Conservation (phyloP, 306 rosid genomes). For the Acacia acuminata region DNA sequence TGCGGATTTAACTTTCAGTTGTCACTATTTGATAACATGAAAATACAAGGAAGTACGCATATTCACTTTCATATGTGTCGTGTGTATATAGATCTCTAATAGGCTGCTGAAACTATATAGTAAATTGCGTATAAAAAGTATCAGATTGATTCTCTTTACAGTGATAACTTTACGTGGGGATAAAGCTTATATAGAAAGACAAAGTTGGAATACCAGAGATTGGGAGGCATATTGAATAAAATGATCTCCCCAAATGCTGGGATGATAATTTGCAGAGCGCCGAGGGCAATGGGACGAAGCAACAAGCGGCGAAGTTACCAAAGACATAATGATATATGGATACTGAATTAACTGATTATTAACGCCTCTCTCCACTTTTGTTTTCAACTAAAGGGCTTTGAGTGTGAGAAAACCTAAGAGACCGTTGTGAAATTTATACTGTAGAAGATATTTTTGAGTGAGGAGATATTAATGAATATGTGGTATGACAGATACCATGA, state of each 20-base stretch:
- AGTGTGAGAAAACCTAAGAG: not conserved
- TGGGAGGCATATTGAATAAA: not conserved
- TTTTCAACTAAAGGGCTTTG: not conserved
- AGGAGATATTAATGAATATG: not conserved
- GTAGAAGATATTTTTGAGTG: too few relatives aligned
- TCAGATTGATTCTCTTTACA: too few relatives aligned
- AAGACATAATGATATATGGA: not conserved
- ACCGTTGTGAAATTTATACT: not conserved
- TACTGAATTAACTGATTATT: not conserved
- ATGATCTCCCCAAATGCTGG: not conserved
- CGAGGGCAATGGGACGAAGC: not conserved
- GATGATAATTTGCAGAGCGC: slow-evolving; percentile 9
- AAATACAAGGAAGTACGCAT: not conserved
- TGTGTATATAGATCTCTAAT: not conserved
- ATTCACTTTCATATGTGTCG: not conserved
- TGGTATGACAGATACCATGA: too few relatives aligned
- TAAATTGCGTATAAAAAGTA: not conserved
- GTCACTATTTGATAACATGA: not conserved
- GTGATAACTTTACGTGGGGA: not conserved
- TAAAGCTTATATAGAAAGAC: not conserved
- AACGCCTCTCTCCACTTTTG: not conserved
- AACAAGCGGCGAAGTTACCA: not conserved
- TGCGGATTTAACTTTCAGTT: not conserved
- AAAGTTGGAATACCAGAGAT: not conserved
- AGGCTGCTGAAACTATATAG: not conserved